Percentiles rank a stretch among this genome's conserved stretches.
These are phyloP conservation scores for Paraurostyla sp. DNA, from an alignment of 73 alveolate genomes.

Conservation along the genomic window DNA sequence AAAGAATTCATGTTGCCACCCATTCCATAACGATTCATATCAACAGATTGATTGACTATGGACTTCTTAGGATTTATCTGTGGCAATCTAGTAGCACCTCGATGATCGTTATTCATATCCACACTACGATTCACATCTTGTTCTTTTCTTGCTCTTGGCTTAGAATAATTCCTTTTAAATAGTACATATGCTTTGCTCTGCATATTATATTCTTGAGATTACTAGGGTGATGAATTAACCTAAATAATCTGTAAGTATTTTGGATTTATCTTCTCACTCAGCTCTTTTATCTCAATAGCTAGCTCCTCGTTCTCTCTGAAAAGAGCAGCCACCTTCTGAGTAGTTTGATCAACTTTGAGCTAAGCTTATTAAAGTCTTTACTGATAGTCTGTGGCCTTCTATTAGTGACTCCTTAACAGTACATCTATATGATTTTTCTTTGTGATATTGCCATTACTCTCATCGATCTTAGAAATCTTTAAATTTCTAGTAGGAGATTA, in stretches of 20 bases:
- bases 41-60: no score
- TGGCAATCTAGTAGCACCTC: no score
- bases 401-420: background rate
- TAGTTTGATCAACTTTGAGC: background rate
- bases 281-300: conserved; percentile 7
- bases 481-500: background rate
- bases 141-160: background rate
- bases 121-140: background rate
- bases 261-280: conserved; percentile 11
- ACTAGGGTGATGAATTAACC: background rate
- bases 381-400: background rate
- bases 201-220: background rate
- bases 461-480: background rate
- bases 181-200: background rate
- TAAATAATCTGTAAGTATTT: background rate
- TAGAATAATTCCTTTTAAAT: conserved; percentile 30
- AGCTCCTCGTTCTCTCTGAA: background rate
- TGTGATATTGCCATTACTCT: background rate
- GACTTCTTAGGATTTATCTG: no score
- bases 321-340: background rate
- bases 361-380: background rate
- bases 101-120: background rate
- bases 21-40: no score
- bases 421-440: background rate
- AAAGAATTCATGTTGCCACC: no score